Evolutionary conservation across 495 filamentous ascomycete species (phyloP).

Genomic region (Podospora appendiculata): DNA sequence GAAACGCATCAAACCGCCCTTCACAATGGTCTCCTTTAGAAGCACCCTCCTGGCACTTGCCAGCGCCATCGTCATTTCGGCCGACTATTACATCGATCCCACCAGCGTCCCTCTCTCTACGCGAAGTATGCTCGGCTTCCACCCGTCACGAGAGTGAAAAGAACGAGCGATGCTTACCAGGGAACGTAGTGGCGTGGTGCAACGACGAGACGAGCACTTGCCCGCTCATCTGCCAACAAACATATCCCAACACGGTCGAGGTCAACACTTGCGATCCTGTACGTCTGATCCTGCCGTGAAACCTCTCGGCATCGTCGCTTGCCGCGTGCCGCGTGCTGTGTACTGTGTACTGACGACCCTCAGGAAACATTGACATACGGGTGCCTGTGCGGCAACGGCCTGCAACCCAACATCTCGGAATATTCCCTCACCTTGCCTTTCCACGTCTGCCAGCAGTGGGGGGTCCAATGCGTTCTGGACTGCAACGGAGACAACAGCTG

Average conservation of each 20-base stretch:
- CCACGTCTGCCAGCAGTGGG: conserved; percentile 68
- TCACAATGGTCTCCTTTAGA: conserved; percentile 40
- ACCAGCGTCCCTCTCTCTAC: conserved; percentile 42
- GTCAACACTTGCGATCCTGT: conserved; percentile 67
- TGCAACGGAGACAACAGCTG: conserved; percentile 57
- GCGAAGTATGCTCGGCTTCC: conserved; percentile 24
- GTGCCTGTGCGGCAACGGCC: conserved; percentile 70
- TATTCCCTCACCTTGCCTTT: conserved; percentile 84
- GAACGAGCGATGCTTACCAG: conserved; percentile 13
- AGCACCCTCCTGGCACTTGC: conserved; percentile 37
- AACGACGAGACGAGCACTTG: conserved; percentile 56
- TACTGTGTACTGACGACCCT: too few relatives aligned
- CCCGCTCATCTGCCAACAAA: conserved; percentile 72
- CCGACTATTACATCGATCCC: conserved; percentile 53
- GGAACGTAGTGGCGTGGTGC: conserved; percentile 59
- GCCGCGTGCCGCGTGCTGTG: too few relatives aligned
- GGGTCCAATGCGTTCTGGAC: conserved; percentile 57
- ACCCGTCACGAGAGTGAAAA: background rate
- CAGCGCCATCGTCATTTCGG: conserved; percentile 31
- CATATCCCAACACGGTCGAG: conserved; percentile 39
- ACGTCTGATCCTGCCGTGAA: conserved; percentile 25
- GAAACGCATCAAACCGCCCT: background rate
- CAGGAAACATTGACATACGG: conserved; percentile 60
- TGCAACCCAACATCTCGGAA: conserved; percentile 67
- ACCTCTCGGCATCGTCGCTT: background rate